Percentiles rank a stretch among this genome's conserved stretches.
Conservation (phyloP, 176 grass and related monocot genomes). For the Juncus inflexus region DNA sequence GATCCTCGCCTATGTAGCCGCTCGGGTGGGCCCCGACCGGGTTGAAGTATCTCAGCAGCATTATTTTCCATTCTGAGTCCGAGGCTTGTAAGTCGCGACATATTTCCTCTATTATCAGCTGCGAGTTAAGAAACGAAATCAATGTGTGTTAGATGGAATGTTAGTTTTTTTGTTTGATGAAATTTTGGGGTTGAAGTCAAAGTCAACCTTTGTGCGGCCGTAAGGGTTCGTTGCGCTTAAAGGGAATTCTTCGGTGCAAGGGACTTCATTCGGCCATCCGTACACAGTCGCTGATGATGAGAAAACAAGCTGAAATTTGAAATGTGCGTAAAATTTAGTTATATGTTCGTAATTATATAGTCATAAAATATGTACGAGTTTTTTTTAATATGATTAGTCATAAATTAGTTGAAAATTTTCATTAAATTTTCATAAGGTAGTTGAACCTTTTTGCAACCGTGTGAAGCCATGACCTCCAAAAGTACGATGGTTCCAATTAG, state of each 20-base stretch:
- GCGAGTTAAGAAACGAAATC: not conserved
- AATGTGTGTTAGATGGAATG: too few relatives aligned
- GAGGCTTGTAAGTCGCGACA: slow-evolving; percentile 55
- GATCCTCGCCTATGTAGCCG: slow-evolving; percentile 80
- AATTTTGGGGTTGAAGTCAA: not conserved
- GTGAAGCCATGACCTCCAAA: slow-evolving; percentile 79
- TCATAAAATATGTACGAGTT: too few relatives aligned
- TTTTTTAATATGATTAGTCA: too few relatives aligned
- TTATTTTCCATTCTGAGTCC: slow-evolving; percentile 86
- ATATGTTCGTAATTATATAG: too few relatives aligned
- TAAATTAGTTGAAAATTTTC: too few relatives aligned
- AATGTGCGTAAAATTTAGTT: not conserved
- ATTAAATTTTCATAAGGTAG: too few relatives aligned
- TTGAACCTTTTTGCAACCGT: slow-evolving; percentile 83
- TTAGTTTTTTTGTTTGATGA: too few relatives aligned
- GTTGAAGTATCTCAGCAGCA: slow-evolving; percentile 92
- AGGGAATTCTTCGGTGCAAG: slow-evolving; percentile 95
- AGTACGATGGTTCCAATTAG: slow-evolving; percentile 70
- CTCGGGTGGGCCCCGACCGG: slow-evolving; percentile 86
- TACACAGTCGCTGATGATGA: slow-evolving; percentile 98
- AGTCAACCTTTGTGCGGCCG: slow-evolving; percentile 80
- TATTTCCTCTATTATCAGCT: slow-evolving; percentile 93
- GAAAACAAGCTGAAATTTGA: slow-evolving; percentile 66
- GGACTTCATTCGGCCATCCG: slow-evolving; percentile 90
- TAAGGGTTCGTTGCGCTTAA: slow-evolving; percentile 81